Conservation (phyloP, 176 grass and related monocot species). For the Ananas comosus region DNA sequence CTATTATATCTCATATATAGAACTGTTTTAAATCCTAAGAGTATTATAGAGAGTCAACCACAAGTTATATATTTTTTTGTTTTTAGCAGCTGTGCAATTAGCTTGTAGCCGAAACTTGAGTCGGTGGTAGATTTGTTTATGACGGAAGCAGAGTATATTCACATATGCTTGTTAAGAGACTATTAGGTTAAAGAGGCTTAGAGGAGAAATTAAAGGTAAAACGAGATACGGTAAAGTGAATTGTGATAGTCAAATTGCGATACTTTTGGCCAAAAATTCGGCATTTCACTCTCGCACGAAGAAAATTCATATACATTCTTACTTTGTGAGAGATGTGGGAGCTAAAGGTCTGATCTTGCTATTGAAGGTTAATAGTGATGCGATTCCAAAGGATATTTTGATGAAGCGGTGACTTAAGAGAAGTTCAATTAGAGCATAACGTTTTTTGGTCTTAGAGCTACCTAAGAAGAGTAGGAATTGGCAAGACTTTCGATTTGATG, state of each 20-base stretch:
- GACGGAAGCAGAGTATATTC: neutral
- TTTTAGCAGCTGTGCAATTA: neutral
- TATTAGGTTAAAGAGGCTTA: neutral
- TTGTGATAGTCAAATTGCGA: neutral
- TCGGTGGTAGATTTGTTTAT: neutral
- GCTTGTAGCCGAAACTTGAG: neutral
- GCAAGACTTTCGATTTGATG: too few relatives aligned
- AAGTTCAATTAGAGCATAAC: neutral
- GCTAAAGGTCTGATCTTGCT: neutral
- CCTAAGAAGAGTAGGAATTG: too few relatives aligned
- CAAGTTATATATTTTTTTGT: neutral
- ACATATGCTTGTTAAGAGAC: neutral
- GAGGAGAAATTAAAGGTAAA: neutral
- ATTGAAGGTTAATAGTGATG: neutral
- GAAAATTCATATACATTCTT: neutral
- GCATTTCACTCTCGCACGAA: neutral
- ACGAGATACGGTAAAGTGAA: neutral
- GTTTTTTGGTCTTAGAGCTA: too few relatives aligned
- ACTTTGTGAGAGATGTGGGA: neutral
- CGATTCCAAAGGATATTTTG: neutral
- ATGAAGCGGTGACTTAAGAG: neutral
- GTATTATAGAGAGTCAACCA: neutral
- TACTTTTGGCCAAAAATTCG: neutral
- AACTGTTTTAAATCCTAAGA: too few relatives aligned
- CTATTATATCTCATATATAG: too few relatives aligned